A percentile compares a stretch with the other conserved stretches of the same genome.
Evolutionary conservation across 2,329 filamentous ascomycete species (phyloP).

Genomic region (Anisogramma anomala): DNA sequence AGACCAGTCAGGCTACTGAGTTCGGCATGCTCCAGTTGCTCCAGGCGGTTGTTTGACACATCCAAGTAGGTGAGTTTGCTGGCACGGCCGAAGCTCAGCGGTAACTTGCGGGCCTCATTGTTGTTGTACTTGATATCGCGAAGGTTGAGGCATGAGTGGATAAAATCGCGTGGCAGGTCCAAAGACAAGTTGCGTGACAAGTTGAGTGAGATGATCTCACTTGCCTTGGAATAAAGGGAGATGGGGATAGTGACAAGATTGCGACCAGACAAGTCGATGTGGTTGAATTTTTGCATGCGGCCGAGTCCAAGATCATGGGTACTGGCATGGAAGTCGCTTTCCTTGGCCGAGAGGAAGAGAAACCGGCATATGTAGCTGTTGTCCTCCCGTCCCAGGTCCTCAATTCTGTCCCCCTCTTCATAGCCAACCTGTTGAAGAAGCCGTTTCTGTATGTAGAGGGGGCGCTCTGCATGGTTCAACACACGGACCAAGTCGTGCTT

Average conservation of each 20-base stretch:
- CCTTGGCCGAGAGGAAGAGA: slow-evolving; percentile 81
- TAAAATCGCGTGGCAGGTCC: slow-evolving; percentile 90
- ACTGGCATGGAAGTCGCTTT: slow-evolving; percentile 65
- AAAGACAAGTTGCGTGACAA: slow-evolving; percentile 84
- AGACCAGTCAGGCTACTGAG: slow-evolving; percentile 64
- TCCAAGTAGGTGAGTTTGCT: slow-evolving; percentile 77
- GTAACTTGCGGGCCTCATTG: slow-evolving; percentile 81
- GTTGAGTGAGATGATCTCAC: slow-evolving; percentile 90
- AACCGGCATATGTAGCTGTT: slow-evolving; percentile 96
- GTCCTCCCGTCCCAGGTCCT: slow-evolving; percentile 91
- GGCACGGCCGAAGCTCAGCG: slow-evolving; percentile 72
- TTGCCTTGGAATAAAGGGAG: slow-evolving; percentile 77
- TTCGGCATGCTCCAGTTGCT: slow-evolving; percentile 76
- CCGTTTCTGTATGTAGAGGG: slow-evolving; percentile 81
- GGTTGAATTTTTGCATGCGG: slow-evolving; percentile 81
- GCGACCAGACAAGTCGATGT: slow-evolving; percentile 80
- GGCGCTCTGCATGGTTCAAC: slow-evolving; percentile 65
- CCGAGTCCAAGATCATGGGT: slow-evolving; percentile 70
- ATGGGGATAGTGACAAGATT: slow-evolving; percentile 95
- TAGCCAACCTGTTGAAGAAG: slow-evolving; percentile 89
- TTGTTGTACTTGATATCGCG: slow-evolving; percentile 93
- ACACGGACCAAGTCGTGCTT: slow-evolving; percentile 85
- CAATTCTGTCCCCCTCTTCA: slow-evolving; percentile 70
- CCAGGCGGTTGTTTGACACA: slow-evolving; percentile 85
- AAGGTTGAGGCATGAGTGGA: slow-evolving; percentile 81